A percentile compares a stretch with the other conserved stretches of the same genome.
phyloP scores from a whole-genome alignment of 495 filamentous ascomycete species.

The Penicillium nucicola region DNA sequence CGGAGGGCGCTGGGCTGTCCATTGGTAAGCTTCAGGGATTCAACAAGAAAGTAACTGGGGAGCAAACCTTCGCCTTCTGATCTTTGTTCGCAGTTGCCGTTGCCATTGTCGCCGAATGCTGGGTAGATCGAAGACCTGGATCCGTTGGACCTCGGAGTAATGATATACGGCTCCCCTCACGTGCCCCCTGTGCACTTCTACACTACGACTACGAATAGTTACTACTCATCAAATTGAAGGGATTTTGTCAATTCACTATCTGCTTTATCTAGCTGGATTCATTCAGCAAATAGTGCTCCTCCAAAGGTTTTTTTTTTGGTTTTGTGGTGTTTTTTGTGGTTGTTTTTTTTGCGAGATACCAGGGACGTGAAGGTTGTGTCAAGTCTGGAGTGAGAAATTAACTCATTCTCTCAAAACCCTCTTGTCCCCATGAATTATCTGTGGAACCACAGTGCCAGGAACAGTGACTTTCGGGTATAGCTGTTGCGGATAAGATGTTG shows the following conservation, averaged over 20 bases:
- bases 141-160: slow-evolving; percentile 14
- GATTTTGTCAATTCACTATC: slow-evolving; percentile 32
- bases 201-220: background rate
- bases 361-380: no score
- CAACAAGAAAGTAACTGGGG: background rate
- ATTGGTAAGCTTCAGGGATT: slow-evolving; percentile 14
- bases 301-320: slow-evolving; percentile 22
- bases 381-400: no score
- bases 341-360: no score
- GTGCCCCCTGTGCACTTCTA: slow-evolving; percentile 15
- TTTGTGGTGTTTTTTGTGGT: slow-evolving; percentile 11
- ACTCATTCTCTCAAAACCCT: no score
- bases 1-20: slow-evolving; percentile 73
- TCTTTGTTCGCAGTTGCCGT: slow-evolving; percentile 41
- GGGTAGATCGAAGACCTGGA: slow-evolving; percentile 5
- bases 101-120: slow-evolving; percentile 32
- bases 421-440: no score
- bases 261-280: slow-evolving; percentile 14
- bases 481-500: no score
- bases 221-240: slow-evolving; percentile 14
- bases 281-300: slow-evolving; percentile 30
- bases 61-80: slow-evolving; percentile 42
- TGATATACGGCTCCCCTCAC: slow-evolving; percentile 17
- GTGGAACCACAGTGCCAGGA: no score
- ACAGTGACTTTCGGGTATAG: no score